Evolutionary conservation across 2,329 filamentous ascomycete genomes (phyloP), one percentile per base, ranked within the genome.

Genomic region (Colletotrichum noveboracense): DNA sequence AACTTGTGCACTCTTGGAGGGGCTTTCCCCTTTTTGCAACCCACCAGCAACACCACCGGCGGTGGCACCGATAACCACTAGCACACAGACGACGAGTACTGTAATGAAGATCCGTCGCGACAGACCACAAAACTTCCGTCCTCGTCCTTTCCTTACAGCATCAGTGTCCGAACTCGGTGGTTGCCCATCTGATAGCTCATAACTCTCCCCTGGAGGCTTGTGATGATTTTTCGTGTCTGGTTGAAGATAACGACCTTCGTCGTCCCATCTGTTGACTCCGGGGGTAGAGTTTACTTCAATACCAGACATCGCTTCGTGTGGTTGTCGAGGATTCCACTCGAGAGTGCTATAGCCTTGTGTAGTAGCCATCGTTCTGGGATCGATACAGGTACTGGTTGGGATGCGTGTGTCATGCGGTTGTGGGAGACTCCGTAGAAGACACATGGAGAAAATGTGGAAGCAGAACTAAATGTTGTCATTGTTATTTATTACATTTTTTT

Each of bases 121-220:
- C 4, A 52, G 3, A 21, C 43, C n/a, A 18, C 9, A 52, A 18
- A 52, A 21, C n/a, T 21, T 52, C 7, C 43, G 43, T 12, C n/a
- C n/a, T 9, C 0, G 12, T 4, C 43, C 43, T n/a, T 13, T 13
- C 0, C 16, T 52, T 5, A 8, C 12, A 18, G 18, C 16, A 18
- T 52, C 43, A 1, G 43, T 13, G n/a, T 52, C 43, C 16, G 43
- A 18, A 13, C 18, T 9, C n/a, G 43, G 10, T 12, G n/a, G 10
- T 18, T 52, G n/a, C 9, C 43, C 43, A 52, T 52, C n/a, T n/a
- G 43, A 52, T 21, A 21, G 1, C 6, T 52, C 43, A 9, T 52
- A 21, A 18, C 43, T n/a, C 43, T 52, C n/a, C 9, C n/a, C 43
- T 52, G 18, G 43, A 52, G 10, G n/a, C n/a, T 13, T 21, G 43